These are phyloP conservation scores for Eimeria falciformis DNA, from an alignment of 169 alveolate genomes.

Conservation along the genomic window DNA sequence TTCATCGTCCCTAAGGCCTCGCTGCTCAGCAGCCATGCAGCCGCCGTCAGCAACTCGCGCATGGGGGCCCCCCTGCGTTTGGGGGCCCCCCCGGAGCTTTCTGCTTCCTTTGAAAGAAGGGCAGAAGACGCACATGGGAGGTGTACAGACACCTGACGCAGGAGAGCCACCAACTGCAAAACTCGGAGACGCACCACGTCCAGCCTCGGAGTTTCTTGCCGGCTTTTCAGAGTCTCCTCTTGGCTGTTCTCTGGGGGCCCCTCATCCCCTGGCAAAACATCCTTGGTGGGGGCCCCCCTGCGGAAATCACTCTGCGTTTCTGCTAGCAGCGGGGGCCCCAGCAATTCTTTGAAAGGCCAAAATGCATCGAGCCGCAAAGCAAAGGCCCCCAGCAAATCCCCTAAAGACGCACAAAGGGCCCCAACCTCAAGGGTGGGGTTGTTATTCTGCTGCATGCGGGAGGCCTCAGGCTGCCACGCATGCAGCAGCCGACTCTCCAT, in stretches of 20 bases:
- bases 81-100: background rate
- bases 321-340: background rate
- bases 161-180: background rate
- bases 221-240: too few species aligned
- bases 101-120: background rate
- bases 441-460: background rate
- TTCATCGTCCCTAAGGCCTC: background rate
- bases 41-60: background rate
- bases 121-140: background rate
- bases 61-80: background rate
- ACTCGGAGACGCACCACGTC: too few species aligned
- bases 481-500: background rate
- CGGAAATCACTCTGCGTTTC: too few species aligned
- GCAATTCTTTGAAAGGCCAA: background rate
- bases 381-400: background rate
- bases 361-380: background rate
- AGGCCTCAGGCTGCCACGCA: background rate
- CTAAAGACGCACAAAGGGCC: background rate
- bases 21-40: constrained; percentile 23
- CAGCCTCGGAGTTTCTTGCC: background rate
- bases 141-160: background rate
- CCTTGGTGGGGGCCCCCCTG: background rate
- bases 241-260: background rate
- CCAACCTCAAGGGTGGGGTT: background rate
- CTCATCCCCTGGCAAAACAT: background rate